These are phyloP conservation scores for Rhizoctonia solani DNA, from an alignment of 1,284 basidiomycete species.

Conservation along the genomic window DNA sequence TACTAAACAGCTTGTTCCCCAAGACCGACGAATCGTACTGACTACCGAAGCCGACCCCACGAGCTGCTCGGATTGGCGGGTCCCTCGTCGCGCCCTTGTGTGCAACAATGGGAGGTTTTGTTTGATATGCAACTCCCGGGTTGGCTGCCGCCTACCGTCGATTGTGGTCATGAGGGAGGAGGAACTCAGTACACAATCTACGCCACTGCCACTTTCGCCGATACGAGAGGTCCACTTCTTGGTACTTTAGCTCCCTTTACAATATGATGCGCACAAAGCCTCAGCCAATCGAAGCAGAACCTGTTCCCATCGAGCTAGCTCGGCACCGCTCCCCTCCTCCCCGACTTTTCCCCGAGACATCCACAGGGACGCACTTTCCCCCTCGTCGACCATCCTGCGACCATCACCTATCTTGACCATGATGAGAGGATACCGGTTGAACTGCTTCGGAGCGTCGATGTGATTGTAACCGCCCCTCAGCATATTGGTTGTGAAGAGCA, in stretches of 20 bases:
- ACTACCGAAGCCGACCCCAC: conserved; percentile 52
- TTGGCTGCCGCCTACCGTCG: conserved; percentile 68
- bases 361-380: conserved; percentile 33
- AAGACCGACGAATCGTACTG: conserved; percentile 57
- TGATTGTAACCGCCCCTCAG: conserved; percentile 63
- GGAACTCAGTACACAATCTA: conserved; percentile 64
- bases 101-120: conserved; percentile 65
- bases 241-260: conserved; percentile 29
- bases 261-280: conserved; percentile 32
- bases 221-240: conserved; percentile 39
- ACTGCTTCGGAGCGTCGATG: conserved; percentile 62
- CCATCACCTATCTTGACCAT: conserved; percentile 6
- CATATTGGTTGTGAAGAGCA: conserved; percentile 54
- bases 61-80: conserved; percentile 10
- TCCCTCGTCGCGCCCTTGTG: conserved; percentile 56
- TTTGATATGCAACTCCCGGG: conserved; percentile 75
- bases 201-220: conserved; percentile 63
- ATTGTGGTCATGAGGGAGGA: conserved; percentile 50
- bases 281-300: conserved; percentile 23
- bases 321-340: conserved; percentile 36
- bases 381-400: conserved; percentile 33
- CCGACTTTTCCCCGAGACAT: conserved; percentile 21
- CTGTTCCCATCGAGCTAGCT: conserved; percentile 36
- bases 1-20: conserved; percentile 59
- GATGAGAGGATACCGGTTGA: conserved; percentile 52